Conservation (phyloP, 2,329 filamentous ascomycete species). For the Clarireedia hainanense region DNA sequence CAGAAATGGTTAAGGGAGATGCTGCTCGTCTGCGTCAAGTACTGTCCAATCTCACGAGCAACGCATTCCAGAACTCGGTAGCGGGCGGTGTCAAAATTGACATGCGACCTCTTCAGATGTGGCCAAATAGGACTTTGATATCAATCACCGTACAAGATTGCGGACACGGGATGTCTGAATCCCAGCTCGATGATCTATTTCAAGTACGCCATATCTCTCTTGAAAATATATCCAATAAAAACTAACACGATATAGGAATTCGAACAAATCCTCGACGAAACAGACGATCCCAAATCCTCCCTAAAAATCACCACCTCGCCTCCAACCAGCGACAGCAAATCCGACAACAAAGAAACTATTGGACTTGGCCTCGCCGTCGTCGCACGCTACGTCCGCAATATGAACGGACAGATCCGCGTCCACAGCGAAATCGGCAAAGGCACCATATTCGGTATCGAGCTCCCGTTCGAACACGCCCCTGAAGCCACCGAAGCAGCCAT, state of each 20-base stretch:
- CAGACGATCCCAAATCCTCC: slow-evolving; percentile 23
- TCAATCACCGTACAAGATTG: slow-evolving; percentile 18
- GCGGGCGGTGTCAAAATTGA: slow-evolving; percentile 19
- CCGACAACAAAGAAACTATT: slow-evolving; percentile 9
- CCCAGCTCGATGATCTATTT: slow-evolving; percentile 48
- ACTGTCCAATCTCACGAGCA: slow-evolving; percentile 18
- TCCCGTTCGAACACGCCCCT: slow-evolving; percentile 17
- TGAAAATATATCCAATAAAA: too few species aligned
- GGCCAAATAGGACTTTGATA: slow-evolving; percentile 11
- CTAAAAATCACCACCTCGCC: not conserved
- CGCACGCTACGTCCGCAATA: slow-evolving; percentile 18
- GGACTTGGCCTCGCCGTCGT: slow-evolving; percentile 21
- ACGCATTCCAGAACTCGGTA: slow-evolving; percentile 19
- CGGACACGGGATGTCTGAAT: slow-evolving; percentile 17
- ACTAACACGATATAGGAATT: slow-evolving; percentile 32
- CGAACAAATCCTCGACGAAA: slow-evolving; percentile 47
- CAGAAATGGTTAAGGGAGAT: slow-evolving; percentile 17
- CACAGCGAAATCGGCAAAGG: slow-evolving; percentile 15
- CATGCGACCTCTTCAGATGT: slow-evolving; percentile 9
- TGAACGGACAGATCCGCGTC: slow-evolving; percentile 19
- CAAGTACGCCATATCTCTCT: slow-evolving; percentile 19
- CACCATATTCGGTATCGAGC: slow-evolving; percentile 18
- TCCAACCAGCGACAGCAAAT: not conserved
- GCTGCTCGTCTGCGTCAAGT: slow-evolving; percentile 17
- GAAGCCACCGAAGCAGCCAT: not conserved